These are phyloP conservation scores for Henckelia pumila DNA, from an alignment of 257 asterid genomes.

Conservation along the genomic window DNA sequence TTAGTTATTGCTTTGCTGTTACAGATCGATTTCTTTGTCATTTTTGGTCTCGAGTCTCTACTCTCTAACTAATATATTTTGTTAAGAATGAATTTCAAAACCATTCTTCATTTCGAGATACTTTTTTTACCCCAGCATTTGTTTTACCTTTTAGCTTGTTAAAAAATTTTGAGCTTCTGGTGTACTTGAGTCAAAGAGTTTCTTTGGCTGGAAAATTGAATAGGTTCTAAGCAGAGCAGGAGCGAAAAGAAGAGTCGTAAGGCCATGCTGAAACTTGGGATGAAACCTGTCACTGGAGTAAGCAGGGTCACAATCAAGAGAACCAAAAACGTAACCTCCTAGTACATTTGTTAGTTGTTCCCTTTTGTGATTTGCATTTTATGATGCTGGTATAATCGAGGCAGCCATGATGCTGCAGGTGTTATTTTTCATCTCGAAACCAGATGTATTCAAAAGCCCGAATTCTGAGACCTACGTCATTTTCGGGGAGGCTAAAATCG, in stretches of 20 bases:
- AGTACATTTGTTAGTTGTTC: background rate
- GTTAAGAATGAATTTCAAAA: too few species aligned
- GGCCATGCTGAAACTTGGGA: slow-evolving; percentile 41
- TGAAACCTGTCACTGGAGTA: slow-evolving; percentile 35
- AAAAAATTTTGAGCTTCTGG: background rate
- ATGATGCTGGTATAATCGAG: background rate
- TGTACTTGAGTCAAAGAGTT: background rate
- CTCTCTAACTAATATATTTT: background rate
- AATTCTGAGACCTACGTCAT: slow-evolving; percentile 67
- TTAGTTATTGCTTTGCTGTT: background rate
- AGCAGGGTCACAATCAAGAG: slow-evolving; percentile 40
- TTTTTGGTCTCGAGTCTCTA: too few species aligned
- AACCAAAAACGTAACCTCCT: slow-evolving; percentile 32
- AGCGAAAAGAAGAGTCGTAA: slow-evolving; percentile 43
- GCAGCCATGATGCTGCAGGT: slow-evolving; percentile 34
- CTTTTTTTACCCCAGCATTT: background rate
- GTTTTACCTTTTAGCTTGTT: background rate
- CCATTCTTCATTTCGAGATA: background rate
- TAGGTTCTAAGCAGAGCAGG: slow-evolving; percentile 38
- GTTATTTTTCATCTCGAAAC: slow-evolving; percentile 67
- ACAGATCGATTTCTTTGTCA: background rate
- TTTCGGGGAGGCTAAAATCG: slow-evolving; percentile 84
- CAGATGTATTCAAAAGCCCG: slow-evolving; percentile 83
- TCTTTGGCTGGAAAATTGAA: background rate
- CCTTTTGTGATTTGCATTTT: background rate